Evolutionary conservation across 1,284 basidiomycete genomes (phyloP).

Genomic region (Ustilago loliicola): DNA sequence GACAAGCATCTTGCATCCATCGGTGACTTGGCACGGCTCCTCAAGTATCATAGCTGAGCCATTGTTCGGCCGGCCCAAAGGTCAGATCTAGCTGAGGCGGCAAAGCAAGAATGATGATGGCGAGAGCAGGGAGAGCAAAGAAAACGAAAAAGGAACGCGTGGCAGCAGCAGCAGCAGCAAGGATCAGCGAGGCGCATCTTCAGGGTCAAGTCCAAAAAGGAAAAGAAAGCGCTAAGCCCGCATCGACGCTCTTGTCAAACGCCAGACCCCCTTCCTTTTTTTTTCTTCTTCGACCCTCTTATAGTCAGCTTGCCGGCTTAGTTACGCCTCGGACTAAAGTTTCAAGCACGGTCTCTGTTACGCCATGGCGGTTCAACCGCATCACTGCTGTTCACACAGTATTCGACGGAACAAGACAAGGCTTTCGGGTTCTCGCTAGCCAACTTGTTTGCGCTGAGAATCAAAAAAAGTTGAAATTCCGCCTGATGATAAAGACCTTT

Average conservation of each 20-base stretch:
- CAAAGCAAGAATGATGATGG: too few species aligned
- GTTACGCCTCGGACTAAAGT: background rate
- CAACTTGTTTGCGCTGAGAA: constrained; percentile 5
- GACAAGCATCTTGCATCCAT: too few species aligned
- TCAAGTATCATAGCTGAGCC: too few species aligned
- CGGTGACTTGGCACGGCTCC: too few species aligned
- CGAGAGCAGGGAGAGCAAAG: background rate
- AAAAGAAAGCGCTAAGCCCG: constrained; percentile 6
- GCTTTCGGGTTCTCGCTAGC: background rate
- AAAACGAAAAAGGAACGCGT: background rate
- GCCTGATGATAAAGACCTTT: background rate
- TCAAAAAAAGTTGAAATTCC: constrained; percentile 2
- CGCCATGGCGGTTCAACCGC: background rate
- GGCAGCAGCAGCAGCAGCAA: background rate
- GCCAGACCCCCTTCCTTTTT: background rate
- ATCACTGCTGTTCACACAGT: background rate
- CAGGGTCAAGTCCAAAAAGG: background rate
- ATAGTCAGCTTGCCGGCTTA: background rate
- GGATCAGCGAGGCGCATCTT: background rate
- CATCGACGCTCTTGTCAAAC: constrained; percentile 17
- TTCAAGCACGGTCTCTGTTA: background rate
- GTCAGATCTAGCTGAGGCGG: too few species aligned
- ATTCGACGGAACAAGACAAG: background rate
- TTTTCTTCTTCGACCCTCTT: background rate
- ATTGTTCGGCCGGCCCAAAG: too few species aligned